Evolutionary conservation across 768 basidiomycete species (phyloP).

Genomic region (Russula lepida): DNA sequence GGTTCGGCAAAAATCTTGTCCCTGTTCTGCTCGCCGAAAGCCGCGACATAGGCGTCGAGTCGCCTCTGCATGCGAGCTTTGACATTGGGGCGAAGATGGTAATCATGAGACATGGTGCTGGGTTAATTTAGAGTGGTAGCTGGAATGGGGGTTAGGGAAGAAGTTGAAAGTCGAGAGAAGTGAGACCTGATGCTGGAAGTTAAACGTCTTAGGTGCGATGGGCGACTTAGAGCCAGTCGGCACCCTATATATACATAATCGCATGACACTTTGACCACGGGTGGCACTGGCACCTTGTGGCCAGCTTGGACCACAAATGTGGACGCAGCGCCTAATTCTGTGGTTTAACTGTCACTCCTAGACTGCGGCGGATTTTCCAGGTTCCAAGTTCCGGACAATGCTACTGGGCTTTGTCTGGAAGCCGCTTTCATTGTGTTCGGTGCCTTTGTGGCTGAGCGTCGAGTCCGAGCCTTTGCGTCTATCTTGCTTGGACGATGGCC

Average conservation of each 20-base stretch:
- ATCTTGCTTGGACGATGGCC: not conserved
- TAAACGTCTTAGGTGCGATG: not conserved
- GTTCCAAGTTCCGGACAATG: not conserved
- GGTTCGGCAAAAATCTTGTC: not conserved
- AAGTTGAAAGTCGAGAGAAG: not conserved
- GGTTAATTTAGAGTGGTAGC: not conserved
- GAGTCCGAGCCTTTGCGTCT: no score
- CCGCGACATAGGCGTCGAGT: not conserved
- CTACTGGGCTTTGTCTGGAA: not conserved
- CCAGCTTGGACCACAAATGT: not conserved
- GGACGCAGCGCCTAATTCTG: not conserved
- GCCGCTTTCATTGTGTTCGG: not conserved
- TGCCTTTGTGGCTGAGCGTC: not conserved
- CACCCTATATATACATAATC: not conserved
- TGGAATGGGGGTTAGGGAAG: not conserved
- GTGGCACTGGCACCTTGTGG: not conserved
- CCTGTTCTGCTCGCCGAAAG: conserved; percentile 2
- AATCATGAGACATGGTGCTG: conserved; percentile 1
- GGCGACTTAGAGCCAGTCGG: not conserved
- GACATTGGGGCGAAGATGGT: conserved; percentile 5
- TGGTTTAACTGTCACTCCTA: not conserved
- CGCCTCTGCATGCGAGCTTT: not conserved
- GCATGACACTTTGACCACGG: not conserved
- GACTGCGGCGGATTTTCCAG: not conserved
- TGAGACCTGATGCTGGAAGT: not conserved